Evolutionary conservation across 495 filamentous ascomycete species (phyloP), one percentile per base, ranked within the genome.

Genomic region (Acidomyces sp.): DNA sequence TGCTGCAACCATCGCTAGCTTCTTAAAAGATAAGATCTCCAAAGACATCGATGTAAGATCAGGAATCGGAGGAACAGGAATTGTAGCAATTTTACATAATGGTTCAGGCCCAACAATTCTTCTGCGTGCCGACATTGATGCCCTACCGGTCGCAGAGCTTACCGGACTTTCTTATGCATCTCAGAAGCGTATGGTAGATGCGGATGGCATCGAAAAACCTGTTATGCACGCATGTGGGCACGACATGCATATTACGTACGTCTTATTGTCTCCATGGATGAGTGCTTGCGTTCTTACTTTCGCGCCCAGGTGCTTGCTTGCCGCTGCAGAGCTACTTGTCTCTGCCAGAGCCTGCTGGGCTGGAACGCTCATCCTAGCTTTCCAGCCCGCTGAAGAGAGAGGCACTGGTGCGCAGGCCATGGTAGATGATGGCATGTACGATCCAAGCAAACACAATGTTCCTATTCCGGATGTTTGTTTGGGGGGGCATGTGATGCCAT

Each of bases 151-250:
- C 1, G 49, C 63, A 48, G 75, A 81, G 46, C 47, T 61, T 27
- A 78, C 72, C 0, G 66, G 63, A 0, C 55, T 78, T 1, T 55
- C 59, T 9, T 80, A 78, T 48, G 68, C 71, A 0, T 76, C 70
- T 52, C 64, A 46, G 13, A 60, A 48, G 13, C 45, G 46, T 5
- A 61, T 59, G 43, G 48, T 54, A 4, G 64, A 63, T 34, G 45
- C 44, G 4, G 56, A 69, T 16, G 74, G 74, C 2, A 39, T 51
- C 0, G 55, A 59, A 31, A 62, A 63, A 30, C 69, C 71, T 0
- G 72, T 76, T 1, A 78, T 78, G 75, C 38, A 80, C 53, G 74
- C 77, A 22, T 79, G 75, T 55, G 76, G 76, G 0, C 76, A 82
- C 43, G 77, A 82, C 46, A 68, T 72, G 46, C 75, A 82, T 50